Evolutionary conservation across 768 basidiomycete genomes (phyloP), one percentile per base, ranked within the genome.

Genomic region (Kwoniella shandongensis): DNA sequence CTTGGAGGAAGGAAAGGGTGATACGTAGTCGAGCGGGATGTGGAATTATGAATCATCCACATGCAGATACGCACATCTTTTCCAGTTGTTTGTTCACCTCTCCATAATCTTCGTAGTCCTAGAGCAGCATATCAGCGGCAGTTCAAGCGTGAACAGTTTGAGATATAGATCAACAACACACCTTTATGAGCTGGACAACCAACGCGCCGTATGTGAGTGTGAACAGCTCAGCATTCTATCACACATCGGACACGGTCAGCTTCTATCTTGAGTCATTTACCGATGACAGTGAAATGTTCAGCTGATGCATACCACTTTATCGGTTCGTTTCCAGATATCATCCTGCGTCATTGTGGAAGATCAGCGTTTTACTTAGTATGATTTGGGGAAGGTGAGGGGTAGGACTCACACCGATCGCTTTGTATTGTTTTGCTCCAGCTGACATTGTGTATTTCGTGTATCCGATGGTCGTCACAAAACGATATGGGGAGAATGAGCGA

Each of bases 261-360:
- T 40, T 32, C 42, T 18, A n/a, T 62, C 27, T 53, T 40, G 38
- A 64, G 50, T 62, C 65, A 52, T 73, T 51, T 13, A 59, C 89
- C 74, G n/a, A n/a, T n/a, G n/a, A n/a, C n/a, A n/a, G n/a, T n/a
- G n/a, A n/a, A n/a, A n/a, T n/a, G n/a, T n/a, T n/a, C n/a, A n/a
- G n/a, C n/a, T n/a, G n/a, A n/a, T n/a, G n/a, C n/a, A n/a, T 74
- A 93, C 93, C 42, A 93, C 89, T 81, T 98, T 98, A 78, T 99
- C 96, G 2, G 91, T 85, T 41, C 91, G 83, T 30, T 96, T 98
- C 92, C 93, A 97, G 29, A 96, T 82, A 74, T 98, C 96, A 70
- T 99, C 94, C 74, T 77, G 51, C 6, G 10, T 8, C 23, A 5
- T 13, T 5, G 11, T 8, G 36, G 35, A 8, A 18, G 17, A 51